phyloP scores from a whole-genome alignment of 2,329 filamentous ascomycete species.

The Scedosporium dehoogii region DNA sequence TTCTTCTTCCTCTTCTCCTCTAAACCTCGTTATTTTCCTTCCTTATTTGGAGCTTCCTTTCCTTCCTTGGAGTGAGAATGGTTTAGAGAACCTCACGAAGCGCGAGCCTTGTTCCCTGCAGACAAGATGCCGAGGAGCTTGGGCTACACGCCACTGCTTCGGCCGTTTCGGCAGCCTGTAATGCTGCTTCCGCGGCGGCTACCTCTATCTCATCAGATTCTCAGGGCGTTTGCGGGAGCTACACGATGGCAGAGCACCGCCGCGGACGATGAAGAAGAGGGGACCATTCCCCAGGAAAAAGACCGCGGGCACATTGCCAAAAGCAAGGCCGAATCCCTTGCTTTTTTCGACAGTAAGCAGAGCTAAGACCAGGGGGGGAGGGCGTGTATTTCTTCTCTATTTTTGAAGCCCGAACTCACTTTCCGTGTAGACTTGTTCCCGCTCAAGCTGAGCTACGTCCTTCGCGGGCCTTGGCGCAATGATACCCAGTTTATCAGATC shows the following conservation, averaged over 20 bases:
- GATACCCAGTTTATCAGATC: slow-evolving; percentile 38
- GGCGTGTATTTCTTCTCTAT: rapidly evolving
- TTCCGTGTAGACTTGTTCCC: slow-evolving; percentile 64
- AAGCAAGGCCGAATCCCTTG: slow-evolving; percentile 64
- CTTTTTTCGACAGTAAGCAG: slow-evolving; percentile 78
- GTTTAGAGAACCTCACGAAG: too few relatives aligned
- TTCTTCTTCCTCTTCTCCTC: neutral
- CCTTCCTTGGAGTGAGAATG: too few relatives aligned
- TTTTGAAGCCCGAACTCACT: neutral
- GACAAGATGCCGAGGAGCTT: neutral
- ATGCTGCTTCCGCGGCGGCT: neutral
- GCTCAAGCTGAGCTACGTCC: slow-evolving; percentile 49
- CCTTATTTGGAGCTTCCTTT: neutral
- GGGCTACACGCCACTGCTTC: neutral
- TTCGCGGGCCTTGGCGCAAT: slow-evolving; percentile 37
- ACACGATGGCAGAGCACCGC: slow-evolving; percentile 12
- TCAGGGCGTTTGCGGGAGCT: neutral
- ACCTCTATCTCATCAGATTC: neutral
- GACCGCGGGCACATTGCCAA: slow-evolving; percentile 76
- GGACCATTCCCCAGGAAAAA: slow-evolving; percentile 40
- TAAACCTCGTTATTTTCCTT: neutral
- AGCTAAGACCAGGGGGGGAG: neutral
- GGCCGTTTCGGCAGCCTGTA: neutral
- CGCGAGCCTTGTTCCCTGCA: neutral
- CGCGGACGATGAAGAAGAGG: slow-evolving; percentile 9